Percentiles rank a stretch among this genome's conserved stretches.
These are phyloP conservation scores for Rhizopogon sp. DNA, from an alignment of 768 basidiomycete genomes.

Conservation along the genomic window DNA sequence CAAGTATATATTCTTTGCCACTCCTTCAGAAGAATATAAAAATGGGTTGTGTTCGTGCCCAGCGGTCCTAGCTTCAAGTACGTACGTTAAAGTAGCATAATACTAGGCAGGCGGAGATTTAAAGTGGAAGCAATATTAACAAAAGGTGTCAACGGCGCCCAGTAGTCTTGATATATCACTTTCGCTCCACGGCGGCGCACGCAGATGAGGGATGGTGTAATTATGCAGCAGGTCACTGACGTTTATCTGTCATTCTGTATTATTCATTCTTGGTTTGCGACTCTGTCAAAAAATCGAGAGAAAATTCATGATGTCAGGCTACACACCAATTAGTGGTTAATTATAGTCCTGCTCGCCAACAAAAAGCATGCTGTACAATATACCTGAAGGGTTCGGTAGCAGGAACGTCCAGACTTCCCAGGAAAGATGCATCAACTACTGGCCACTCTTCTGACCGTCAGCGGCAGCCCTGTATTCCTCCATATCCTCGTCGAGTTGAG, in stretches of 20 bases:
- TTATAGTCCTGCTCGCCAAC: not conserved
- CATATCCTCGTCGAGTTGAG: slow-evolving; percentile 75
- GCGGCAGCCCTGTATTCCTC: slow-evolving; percentile 63
- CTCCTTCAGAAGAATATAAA: not conserved
- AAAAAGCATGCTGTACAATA: slow-evolving; percentile 1
- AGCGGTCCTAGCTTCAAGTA: not conserved
- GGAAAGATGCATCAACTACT: not conserved
- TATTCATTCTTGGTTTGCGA: not conserved
- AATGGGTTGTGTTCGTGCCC: not conserved
- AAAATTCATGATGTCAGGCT: not conserved
- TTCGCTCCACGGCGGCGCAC: no score
- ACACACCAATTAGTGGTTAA: not conserved
- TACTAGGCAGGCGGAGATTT: no score
- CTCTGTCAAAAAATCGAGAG: not conserved
- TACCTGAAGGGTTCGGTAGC: not conserved
- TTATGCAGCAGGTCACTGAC: not conserved
- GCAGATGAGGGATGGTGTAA: no score
- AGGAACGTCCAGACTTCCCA: not conserved
- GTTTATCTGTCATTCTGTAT: no score
- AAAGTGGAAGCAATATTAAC: not conserved
- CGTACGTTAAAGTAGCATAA: not conserved
- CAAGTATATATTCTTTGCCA: not conserved
- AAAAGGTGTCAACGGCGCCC: not conserved
- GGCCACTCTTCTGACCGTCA: slow-evolving; percentile 9
- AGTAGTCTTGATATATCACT: not conserved